Evolutionary conservation across 2,329 filamentous ascomycete genomes (phyloP), one percentile per base, ranked within the genome.

Genomic region (Trichophyton verrucosum): DNA sequence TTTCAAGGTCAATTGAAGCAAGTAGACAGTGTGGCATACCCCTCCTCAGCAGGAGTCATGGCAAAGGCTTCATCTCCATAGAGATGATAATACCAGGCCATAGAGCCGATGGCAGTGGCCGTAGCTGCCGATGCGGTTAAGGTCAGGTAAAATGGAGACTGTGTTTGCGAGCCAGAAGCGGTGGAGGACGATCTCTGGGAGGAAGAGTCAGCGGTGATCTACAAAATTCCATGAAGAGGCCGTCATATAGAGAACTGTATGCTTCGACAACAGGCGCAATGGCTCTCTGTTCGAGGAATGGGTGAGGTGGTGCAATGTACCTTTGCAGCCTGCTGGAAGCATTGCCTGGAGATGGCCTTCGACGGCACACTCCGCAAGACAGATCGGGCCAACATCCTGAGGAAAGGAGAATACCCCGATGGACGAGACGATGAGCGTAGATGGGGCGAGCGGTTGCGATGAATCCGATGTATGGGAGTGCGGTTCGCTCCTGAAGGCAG

Each of bases 31-130:
- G 66, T 63, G 60, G 88, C 92, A 86, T 82, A 99, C 94, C 94
- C 94, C 85, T 99, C 94, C 82, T 99, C 94, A 72, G 88, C 88
- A 66, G 90, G 91, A 70, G 92, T 91, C 86, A 88, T 88, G 70
- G 94, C 94, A 77, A 90, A 84, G 65, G 89, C 87, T 70, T 88
- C 86, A 70, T 89, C 85, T 72, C 91, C 94, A 78, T 95, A 97
- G 70, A 95, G 86, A 78, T 96, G 90, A 77, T 92, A 95, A 81
- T 96, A 97, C 91, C 91, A 97, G 70, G 89, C 91, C 72, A 92
- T 86, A 68, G 92, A 92, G 71, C 91, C 91, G 77, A 89, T 81
- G 70, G 92, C 90, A 73, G 91, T 82, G 70, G 87, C 85, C 69
- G 91, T 96, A 69, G 94, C 91, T 73, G 88, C 89, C 71, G 85